Percentiles rank a stretch among this genome's conserved stretches.
Evolutionary conservation across 2,329 filamentous ascomycete species (phyloP).

Genomic region (Cladosporium austrohemisphaericum): DNA sequence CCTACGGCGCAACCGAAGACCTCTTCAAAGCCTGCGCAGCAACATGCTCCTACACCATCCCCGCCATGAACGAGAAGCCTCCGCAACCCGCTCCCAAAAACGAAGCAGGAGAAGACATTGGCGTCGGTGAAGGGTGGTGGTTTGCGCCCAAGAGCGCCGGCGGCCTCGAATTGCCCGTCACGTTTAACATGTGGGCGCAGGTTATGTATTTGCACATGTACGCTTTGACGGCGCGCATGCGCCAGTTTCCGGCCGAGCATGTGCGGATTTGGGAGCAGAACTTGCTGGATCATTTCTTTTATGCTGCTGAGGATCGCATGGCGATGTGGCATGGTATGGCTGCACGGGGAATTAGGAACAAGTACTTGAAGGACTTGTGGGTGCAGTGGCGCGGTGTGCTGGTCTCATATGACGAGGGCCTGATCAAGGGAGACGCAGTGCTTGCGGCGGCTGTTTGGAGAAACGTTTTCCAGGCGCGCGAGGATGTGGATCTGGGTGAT

Average conservation of each 20-base stretch:
- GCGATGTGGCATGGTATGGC: constrained; percentile 70
- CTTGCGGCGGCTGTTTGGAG: constrained; percentile 84
- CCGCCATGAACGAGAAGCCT: constrained; percentile 58
- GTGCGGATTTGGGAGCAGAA: constrained; percentile 81
- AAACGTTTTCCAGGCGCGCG: constrained; percentile 77
- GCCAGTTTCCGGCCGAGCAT: constrained; percentile 67
- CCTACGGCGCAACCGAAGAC: constrained; percentile 72
- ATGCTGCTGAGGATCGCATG: constrained; percentile 80
- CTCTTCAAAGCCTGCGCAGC: constrained; percentile 72
- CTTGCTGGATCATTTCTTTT: constrained; percentile 92
- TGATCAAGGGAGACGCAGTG: constrained; percentile 72
- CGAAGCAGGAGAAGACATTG: constrained; percentile 77
- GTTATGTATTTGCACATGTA: constrained; percentile 97
- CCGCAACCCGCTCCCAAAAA: constrained; percentile 66
- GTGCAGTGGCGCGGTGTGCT: constrained; percentile 87
- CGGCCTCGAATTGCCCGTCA: constrained; percentile 68
- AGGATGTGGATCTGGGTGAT: constrained; percentile 58
- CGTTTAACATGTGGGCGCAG: constrained; percentile 94
- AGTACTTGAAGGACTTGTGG: constrained; percentile 79
- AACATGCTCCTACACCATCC: constrained; percentile 73
- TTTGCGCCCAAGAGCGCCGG: constrained; percentile 51
- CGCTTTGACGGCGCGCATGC: constrained; percentile 76
- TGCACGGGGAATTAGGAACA: constrained; percentile 53
- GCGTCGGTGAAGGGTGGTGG: constrained; percentile 73
- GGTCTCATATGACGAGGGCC: constrained; percentile 77